phyloP scores from a whole-genome alignment of 2,329 filamentous ascomycete genomes.

The Aspergillus sergii region DNA sequence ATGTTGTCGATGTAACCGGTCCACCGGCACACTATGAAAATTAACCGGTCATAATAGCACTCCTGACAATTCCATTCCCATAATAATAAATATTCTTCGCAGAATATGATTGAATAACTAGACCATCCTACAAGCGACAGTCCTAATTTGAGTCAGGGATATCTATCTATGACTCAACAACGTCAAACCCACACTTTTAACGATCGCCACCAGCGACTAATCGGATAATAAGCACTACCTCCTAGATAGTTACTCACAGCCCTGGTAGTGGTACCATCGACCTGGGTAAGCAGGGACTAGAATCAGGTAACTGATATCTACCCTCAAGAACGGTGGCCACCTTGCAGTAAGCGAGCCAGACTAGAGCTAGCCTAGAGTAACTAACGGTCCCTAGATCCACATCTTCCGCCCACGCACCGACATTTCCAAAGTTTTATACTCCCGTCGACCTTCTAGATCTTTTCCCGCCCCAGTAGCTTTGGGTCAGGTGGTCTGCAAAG shows the following conservation, averaged over 20 bases:
- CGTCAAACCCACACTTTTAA: neutral
- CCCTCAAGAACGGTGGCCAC: neutral
- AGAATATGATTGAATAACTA: neutral
- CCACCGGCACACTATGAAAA: neutral
- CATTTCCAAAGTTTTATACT: neutral
- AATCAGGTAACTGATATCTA: neutral
- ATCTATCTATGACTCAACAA: neutral
- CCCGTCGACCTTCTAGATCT: constrained; percentile 8
- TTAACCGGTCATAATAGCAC: neutral
- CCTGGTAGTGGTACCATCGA: neutral
- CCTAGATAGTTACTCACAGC: neutral
- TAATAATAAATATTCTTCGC: neutral
- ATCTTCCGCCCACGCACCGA: constrained; percentile 1
- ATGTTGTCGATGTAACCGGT: neutral
- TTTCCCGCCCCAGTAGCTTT: constrained; percentile 3
- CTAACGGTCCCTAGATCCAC: constrained; percentile 8
- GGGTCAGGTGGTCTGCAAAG: constrained; percentile 8
- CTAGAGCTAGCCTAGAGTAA: neutral
- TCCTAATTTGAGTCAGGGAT: neutral
- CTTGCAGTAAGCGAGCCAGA: neutral
- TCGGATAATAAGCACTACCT: constrained; percentile 1
- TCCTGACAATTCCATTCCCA: neutral
- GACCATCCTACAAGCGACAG: neutral
- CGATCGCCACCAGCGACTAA: neutral
- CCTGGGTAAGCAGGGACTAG: neutral